Base-by-base conservation (phyloP, 169 alveolate genomes). In the Babesia caballi region DNA sequence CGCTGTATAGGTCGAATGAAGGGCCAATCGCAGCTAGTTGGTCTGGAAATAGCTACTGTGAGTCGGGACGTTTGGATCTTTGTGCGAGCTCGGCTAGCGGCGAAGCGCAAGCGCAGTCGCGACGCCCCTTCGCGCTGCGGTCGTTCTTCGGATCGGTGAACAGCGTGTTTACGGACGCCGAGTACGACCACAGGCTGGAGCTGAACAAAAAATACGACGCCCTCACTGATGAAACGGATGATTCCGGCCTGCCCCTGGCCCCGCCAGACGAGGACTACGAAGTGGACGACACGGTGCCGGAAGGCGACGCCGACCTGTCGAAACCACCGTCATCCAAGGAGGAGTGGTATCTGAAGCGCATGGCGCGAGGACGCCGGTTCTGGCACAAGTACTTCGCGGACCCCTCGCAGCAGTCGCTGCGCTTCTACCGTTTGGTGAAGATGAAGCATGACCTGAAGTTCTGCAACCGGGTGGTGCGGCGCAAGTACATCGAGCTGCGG, bases 351-450 rank as follows among this genome's bases (percentile, higher is more conserved):
- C 54, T 69, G 59, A 80, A 69, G 70, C 46, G 59, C 1, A 5
- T 80, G 51, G 66, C 88, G 2, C 82, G 69, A 17, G 82, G 88
- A 21, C 53, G 83, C 9, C 30, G 54, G n/a, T 80, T 80, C 60
- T 80, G 82, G 82, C 83, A 80, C 52, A 80, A 61, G 40, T 80
- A 57, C 30, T 69, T 68, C 49, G 83, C 74, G 1, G 67, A 69
- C 17, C 88, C 88, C 14, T 60, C 81, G 23, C 77, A 69, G 25
- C 75, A 69, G 44, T 46, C 70, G 1, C 59, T 61, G 4, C 53
- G 70, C 17, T 65, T 70, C 52, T 41, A 46, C 41, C 9, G 83
- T 7, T 44, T 70, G 75, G 49, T 66, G 17, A 80, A 80, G 70
- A 42, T 58, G 46, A 60, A 51, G 33, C 88, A 80, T 44, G 88